Conservation (phyloP, 768 basidiomycete genomes). For the Lyophyllum semitale region DNA sequence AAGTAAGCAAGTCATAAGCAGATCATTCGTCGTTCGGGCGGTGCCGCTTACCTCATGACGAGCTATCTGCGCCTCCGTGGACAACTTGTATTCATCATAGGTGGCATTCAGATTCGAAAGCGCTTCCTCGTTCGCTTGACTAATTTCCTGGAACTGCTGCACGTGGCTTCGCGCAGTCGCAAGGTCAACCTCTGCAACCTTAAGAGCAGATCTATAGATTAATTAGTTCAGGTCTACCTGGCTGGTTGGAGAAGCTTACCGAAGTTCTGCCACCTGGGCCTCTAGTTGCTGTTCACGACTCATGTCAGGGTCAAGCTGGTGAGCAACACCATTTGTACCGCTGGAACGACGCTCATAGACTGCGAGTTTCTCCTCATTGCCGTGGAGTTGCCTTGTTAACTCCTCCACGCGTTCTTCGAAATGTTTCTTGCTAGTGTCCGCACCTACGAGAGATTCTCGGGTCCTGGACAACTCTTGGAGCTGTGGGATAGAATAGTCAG, state of each 20-base stretch:
- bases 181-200: slow-evolving; percentile 78
- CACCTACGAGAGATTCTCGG: slow-evolving; percentile 68
- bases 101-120: slow-evolving; percentile 68
- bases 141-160: slow-evolving; percentile 86
- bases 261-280: slow-evolving; percentile 81
- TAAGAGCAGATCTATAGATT: slow-evolving; percentile 62
- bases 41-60: slow-evolving; percentile 60
- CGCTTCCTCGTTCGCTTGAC: slow-evolving; percentile 79
- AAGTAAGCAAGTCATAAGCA: neutral
- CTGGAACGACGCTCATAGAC: slow-evolving; percentile 77
- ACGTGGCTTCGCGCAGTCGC: slow-evolving; percentile 69
- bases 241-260: slow-evolving; percentile 44
- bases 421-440: slow-evolving; percentile 79
- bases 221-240: neutral
- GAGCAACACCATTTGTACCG: slow-evolving; percentile 29
- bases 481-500: slow-evolving; percentile 36
- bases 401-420: slow-evolving; percentile 73
- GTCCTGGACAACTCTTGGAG: slow-evolving; percentile 63
- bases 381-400: slow-evolving; percentile 63
- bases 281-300: slow-evolving; percentile 80
- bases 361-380: slow-evolving; percentile 81
- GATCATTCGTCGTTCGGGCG: neutral
- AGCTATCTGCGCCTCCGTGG: slow-evolving; percentile 69
- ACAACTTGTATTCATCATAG: slow-evolving; percentile 78
- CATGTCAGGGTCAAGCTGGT: slow-evolving; percentile 44